phyloP scores from a whole-genome alignment of 2,329 filamentous ascomycete species.

The Monosporascus sp. region DNA sequence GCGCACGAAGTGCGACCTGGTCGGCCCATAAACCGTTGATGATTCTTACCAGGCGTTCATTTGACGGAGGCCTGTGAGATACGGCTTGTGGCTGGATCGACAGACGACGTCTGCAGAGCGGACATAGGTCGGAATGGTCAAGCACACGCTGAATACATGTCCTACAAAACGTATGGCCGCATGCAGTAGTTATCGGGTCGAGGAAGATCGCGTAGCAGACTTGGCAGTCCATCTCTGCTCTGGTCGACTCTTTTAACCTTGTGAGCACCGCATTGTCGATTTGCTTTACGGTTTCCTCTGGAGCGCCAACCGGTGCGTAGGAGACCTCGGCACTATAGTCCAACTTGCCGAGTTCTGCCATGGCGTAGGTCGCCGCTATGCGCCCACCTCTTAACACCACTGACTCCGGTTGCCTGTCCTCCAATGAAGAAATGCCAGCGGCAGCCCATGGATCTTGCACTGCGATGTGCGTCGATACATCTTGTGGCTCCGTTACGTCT shows the following conservation, averaged over 20 bases:
- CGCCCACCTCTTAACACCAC: slow-evolving; percentile 48
- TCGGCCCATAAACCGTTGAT: slow-evolving; percentile 66
- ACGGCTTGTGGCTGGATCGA: slow-evolving; percentile 41
- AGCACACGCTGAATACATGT: slow-evolving; percentile 71
- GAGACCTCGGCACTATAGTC: slow-evolving; percentile 26
- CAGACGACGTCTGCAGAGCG: slow-evolving; percentile 68
- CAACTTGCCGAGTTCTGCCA: slow-evolving; percentile 42
- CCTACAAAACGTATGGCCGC: slow-evolving; percentile 86
- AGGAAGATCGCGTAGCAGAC: slow-evolving; percentile 79
- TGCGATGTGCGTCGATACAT: slow-evolving; percentile 35
- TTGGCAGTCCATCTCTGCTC: slow-evolving; percentile 77
- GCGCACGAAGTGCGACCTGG: slow-evolving; percentile 52
- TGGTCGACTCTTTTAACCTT: slow-evolving; percentile 54
- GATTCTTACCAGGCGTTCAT: slow-evolving; percentile 58
- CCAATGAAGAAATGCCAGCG: slow-evolving; percentile 36
- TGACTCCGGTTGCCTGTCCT: slow-evolving; percentile 26
- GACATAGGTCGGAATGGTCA: slow-evolving; percentile 73
- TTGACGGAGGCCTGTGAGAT: slow-evolving; percentile 43
- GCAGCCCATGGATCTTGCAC: slow-evolving; percentile 33
- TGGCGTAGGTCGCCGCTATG: slow-evolving; percentile 59
- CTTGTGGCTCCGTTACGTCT: slow-evolving; percentile 25
- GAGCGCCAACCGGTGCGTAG: slow-evolving; percentile 22
- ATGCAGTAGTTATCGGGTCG: slow-evolving; percentile 77
- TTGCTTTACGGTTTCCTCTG: slow-evolving; percentile 22
- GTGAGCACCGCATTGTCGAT: slow-evolving; percentile 48